Evolutionary conservation across 306 rosid species (phyloP).

Genomic region (Herpetospermum pedunculosum): DNA sequence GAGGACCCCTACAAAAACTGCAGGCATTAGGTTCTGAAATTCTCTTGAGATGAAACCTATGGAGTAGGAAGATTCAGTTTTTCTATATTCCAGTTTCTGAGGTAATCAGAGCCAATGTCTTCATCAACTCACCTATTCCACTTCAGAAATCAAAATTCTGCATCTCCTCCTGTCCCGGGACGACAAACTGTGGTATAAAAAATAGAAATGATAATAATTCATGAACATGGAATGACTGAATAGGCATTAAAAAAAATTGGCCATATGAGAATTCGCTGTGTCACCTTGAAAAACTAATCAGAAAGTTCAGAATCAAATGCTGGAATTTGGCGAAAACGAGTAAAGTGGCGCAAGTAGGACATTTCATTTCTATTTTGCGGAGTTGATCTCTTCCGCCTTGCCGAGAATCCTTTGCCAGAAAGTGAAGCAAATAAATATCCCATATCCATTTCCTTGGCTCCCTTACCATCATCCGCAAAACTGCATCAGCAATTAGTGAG

Average conservation of each 20-base stretch:
- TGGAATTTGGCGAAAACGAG: conserved; percentile 66
- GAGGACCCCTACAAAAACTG: background rate
- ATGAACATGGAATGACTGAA: background rate
- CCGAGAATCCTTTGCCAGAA: conserved; percentile 53
- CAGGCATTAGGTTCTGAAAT: background rate
- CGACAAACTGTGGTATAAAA: background rate
- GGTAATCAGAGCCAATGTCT: background rate
- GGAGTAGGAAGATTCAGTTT: background rate
- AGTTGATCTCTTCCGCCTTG: conserved; percentile 48
- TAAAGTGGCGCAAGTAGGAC: conserved; percentile 31
- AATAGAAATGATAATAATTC: background rate
- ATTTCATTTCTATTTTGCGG: conserved; percentile 29
- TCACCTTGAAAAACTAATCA: conserved; percentile 13
- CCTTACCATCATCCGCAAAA: conserved; percentile 30
- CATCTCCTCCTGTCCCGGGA: background rate
- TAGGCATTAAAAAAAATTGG: background rate
- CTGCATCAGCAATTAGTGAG: conserved; percentile 29
- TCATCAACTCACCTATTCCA: background rate
- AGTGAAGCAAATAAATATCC: conserved; percentile 62
- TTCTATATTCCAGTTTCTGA: background rate
- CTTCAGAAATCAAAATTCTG: background rate
- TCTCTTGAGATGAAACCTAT: background rate
- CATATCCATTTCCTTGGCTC: conserved; percentile 47
- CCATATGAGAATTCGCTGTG: background rate
- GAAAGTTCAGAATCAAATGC: conserved; percentile 36